Base-by-base conservation (phyloP, 2,329 filamentous ascomycete genomes). In the Fusarium miscanthi region DNA sequence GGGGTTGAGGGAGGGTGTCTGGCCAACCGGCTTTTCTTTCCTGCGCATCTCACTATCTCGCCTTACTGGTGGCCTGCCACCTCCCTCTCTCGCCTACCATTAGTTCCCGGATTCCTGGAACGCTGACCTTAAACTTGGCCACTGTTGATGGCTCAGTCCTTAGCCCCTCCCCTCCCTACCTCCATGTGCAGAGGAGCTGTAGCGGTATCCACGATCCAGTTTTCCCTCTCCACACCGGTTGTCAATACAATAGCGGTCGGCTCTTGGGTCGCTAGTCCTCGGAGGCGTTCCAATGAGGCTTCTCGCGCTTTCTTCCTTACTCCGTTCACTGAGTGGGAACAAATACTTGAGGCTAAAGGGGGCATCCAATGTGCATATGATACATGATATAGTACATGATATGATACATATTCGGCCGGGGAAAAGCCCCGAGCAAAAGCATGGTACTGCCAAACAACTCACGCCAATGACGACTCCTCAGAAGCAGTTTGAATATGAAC, bases 71-170 rank as follows among this genome's bases (percentile, higher is more conserved):
- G 33, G 58, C 61, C 43, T 63, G 64, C 52, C 30, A 33, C 23
- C 31, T 57, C 31, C 48, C 46, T 66, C 66, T 52, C 73, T 75
- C 73, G 73, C 68, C 74, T 76, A 70, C 74, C 56, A 75, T 75
- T 76, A 76, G 74, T 70, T 76, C 72, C 74, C 74, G 74, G 63
- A 72, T 70, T 70, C 61, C 72, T 75, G 74, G 74, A 73, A 73
- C 69, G 41, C 62, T 57, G 69, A 63, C 56, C 66, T 67, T 73
- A 62, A 31, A n/a, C 40, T 43, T 59, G 21, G 57, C 67, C 67
- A 67, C 69, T 64, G 58, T 54, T 60, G 70, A 48, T 65, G 59
- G 60, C 69, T 57, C 31, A 53, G 54, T 37, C 65, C 49, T 45
- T 59, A 60, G 37, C 46, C 56, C 63, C 63, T 65, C 37, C 52